Evolutionary conservation across 371 early-diverging fungal genomes (phyloP).

Genomic region (Circinella umbellata): DNA sequence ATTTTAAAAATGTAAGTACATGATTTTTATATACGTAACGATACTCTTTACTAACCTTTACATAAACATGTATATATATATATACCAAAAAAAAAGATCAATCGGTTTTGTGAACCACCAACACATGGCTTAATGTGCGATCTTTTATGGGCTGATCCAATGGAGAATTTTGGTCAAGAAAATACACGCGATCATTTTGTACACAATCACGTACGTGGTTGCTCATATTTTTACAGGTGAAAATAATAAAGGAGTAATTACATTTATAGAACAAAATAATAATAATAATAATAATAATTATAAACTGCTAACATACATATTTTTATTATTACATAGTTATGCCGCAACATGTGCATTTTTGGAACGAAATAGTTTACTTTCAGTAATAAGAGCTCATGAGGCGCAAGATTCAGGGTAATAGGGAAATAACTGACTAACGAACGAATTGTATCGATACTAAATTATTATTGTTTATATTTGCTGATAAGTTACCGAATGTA

Average conservation of each 20-base stretch:
- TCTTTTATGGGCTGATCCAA: slow-evolving; percentile 98
- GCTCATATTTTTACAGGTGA: slow-evolving; percentile 92
- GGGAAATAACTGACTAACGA: too few species aligned
- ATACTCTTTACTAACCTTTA: slow-evolving; percentile 58
- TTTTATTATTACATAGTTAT: slow-evolving; percentile 55
- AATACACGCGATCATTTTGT: slow-evolving; percentile 67
- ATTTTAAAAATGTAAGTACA: slow-evolving; percentile 70
- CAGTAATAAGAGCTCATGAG: slow-evolving; percentile 97
- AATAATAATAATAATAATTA: not conserved
- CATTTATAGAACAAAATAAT: not conserved
- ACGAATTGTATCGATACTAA: not conserved
- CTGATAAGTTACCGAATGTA: slow-evolving; percentile 82
- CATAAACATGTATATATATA: not conserved
- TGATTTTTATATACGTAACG: too few species aligned
- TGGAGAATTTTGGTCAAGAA: slow-evolving; percentile 93
- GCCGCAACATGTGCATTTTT: slow-evolving; percentile 91
- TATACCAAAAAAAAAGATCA: slow-evolving; percentile 54
- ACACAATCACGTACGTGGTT: slow-evolving; percentile 94
- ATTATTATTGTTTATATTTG: not conserved
- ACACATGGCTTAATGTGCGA: slow-evolving; percentile 97
- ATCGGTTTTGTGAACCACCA: slow-evolving; percentile 96
- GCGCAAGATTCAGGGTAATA: slow-evolving; percentile 92
- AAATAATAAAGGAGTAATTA: not conserved
- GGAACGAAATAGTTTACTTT: slow-evolving; percentile 90
- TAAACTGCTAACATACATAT: not conserved